Conservation (phyloP, 495 filamentous ascomycete genomes). For the Hypoxylon lienhwacheense region DNA sequence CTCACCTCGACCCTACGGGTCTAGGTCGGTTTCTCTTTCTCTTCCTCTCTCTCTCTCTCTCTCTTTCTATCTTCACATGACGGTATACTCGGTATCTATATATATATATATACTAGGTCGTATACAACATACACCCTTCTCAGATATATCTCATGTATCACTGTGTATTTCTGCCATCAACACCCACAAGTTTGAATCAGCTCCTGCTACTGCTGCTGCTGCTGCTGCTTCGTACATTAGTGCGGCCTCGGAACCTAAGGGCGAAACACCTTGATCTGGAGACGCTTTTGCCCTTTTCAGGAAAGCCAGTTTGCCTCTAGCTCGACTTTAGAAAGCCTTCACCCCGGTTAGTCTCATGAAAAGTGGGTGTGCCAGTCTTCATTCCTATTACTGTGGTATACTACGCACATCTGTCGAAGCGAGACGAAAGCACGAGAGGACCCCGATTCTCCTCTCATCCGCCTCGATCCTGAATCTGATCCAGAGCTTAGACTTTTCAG, state of each 20-base stretch:
- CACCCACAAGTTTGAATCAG: conserved; percentile 5
- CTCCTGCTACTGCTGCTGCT: too few species aligned
- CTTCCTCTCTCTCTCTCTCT: too few species aligned
- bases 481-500: conserved; percentile 1
- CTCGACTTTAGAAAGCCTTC: conserved; percentile 10
- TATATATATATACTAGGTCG: too few species aligned
- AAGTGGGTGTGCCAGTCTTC: conserved; percentile 27
- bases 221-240: conserved; percentile 21
- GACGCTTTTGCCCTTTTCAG: conserved; percentile 28
- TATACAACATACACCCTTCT: too few species aligned
- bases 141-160: conserved; percentile 30
- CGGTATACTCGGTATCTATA: conserved; percentile 5
- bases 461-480: conserved; percentile 12
- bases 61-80: neutral
- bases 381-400: too few species aligned
- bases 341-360: conserved; percentile 14
- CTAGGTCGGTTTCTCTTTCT: too few species aligned
- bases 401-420: conserved; percentile 18
- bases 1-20: neutral
- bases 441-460: conserved; percentile 22
- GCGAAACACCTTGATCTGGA: conserved; percentile 28
- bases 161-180: conserved; percentile 17
- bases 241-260: conserved; percentile 14
- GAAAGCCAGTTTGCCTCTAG: conserved; percentile 23
- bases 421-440: conserved; percentile 7